Evolutionary conservation across 176 grass and related monocot species (phyloP), one percentile per base, ranked within the genome.

Genomic region (Puya raimondii): DNA sequence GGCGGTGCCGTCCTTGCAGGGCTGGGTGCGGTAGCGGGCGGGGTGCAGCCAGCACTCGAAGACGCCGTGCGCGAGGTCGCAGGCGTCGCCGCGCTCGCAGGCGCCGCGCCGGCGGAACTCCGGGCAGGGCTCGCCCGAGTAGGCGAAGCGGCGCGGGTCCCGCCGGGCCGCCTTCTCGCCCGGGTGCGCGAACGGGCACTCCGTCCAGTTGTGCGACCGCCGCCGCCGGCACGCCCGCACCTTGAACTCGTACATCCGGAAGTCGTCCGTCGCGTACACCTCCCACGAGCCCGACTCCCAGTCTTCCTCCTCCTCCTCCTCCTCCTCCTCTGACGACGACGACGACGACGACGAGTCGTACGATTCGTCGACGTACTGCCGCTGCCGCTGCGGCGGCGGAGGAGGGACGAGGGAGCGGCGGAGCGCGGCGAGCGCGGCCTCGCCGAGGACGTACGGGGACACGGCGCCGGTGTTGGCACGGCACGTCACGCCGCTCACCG

Each of bases 21-120:
- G 75, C 66, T 77, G 65, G 3, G 75, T 77, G 17, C 75, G 75
- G 66, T 77, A 77, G 18, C 75, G 75, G 16, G 65, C 52, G 4
- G 75, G 75, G 16, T 77, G 75, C 65, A 77, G 75, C 75, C 75
- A 77, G 29, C 75, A 69, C 75, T 77, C 75, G 26, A 77, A 77
- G 12, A 77, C 75, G 8, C 75, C 75, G 51, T 77, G 75, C 4
- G 75, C 75, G 66, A 61, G 67, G 33, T 77, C 75, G 53, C 75
- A 77, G 13, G 53, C 65, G 33, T 77, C 66, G 1, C 75, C 75
- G 18, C 75, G 75, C 42, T 77, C 47, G 75, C 75, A 77, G 9
- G n/a, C 56, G 13, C 66, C 42, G 11, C 66, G 53, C 53, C 67
- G 67, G 13, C 75, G 75, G 53, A 77, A 77, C 20, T 77, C 75